A percentile compares a stretch with the other conserved stretches of the same genome.
phyloP scores from a whole-genome alignment of 2,329 filamentous ascomycete genomes.

The Helicocarpus griseus region DNA sequence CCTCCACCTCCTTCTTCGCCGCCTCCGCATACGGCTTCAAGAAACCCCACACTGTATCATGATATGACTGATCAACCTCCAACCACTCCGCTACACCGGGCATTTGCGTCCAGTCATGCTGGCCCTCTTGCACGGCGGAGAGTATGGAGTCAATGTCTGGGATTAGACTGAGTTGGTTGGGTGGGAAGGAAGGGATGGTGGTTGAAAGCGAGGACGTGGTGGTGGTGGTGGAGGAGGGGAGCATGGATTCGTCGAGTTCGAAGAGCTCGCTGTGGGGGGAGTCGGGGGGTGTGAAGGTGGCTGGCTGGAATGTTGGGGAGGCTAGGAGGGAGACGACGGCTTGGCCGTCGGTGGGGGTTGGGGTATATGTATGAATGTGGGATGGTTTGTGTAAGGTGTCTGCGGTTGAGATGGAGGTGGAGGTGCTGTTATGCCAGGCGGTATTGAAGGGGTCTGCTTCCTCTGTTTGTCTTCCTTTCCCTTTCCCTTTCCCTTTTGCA shows the following conservation, averaged over 20 bases:
- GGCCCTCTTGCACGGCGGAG: neutral
- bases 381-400: conserved; percentile 1
- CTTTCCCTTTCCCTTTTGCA: conserved; percentile 14
- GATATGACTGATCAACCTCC: conserved; percentile 10
- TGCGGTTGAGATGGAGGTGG: neutral
- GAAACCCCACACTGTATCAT: conserved; percentile 13
- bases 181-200: neutral
- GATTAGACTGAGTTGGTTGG: conserved; percentile 7
- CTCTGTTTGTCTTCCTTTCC: conserved; percentile 3
- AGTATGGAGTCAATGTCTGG: conserved; percentile 13
- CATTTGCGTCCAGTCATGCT: conserved; percentile 3
- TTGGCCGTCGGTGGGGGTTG: conserved; percentile 27
- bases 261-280: conserved; percentile 20
- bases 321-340: conserved; percentile 34
- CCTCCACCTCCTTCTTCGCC: conserved; percentile 12
- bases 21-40: conserved; percentile 11
- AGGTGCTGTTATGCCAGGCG: conserved; percentile 17
- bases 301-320: conserved; percentile 22
- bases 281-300: conserved; percentile 6
- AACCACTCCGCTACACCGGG: conserved; percentile 14
- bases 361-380: conserved; percentile 10
- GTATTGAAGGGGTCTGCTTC: neutral
- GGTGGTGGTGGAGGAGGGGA: neutral
- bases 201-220: neutral
- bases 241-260: conserved; percentile 14